A percentile compares a stretch with the other conserved stretches of the same genome.
These are phyloP conservation scores for Ceratocystis diversiconidia DNA, from an alignment of 2,329 filamentous ascomycete species.

Conservation along the genomic window DNA sequence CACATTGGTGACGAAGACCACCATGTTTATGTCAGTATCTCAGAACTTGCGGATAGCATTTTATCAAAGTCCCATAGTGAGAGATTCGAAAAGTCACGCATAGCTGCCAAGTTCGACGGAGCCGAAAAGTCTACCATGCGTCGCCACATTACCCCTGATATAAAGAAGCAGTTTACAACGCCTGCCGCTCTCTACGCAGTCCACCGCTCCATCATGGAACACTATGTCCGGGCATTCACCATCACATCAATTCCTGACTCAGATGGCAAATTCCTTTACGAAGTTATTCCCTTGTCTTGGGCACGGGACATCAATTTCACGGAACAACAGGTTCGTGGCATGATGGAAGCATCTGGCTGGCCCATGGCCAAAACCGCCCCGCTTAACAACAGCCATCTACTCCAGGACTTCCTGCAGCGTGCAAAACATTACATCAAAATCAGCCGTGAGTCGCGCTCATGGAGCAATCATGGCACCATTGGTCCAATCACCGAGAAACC, in stretches of 20 bases:
- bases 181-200: constrained; percentile 51
- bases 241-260: constrained; percentile 27
- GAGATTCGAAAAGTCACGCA: background rate
- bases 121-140: background rate
- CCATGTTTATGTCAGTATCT: constrained; percentile 35
- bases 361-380: constrained; percentile 19
- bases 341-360: constrained; percentile 10
- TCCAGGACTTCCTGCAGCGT: constrained; percentile 35
- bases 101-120: background rate
- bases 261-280: constrained; percentile 41
- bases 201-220: constrained; percentile 46
- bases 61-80: background rate
- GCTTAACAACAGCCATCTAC: constrained; percentile 15
- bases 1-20: constrained; percentile 28
- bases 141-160: background rate
- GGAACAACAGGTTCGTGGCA: constrained; percentile 24
- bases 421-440: constrained; percentile 37
- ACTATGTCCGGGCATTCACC: constrained; percentile 45
- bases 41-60: constrained; percentile 32
- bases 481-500: constrained; percentile 19
- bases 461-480: constrained; percentile 38
- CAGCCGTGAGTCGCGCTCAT: constrained; percentile 35
- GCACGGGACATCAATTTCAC: constrained; percentile 25
- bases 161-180: constrained; percentile 22
- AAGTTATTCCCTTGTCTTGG: constrained; percentile 33